These are phyloP conservation scores for Rhodotorula sp. DNA, from an alignment of 1,284 basidiomycete genomes.

Conservation along the genomic window DNA sequence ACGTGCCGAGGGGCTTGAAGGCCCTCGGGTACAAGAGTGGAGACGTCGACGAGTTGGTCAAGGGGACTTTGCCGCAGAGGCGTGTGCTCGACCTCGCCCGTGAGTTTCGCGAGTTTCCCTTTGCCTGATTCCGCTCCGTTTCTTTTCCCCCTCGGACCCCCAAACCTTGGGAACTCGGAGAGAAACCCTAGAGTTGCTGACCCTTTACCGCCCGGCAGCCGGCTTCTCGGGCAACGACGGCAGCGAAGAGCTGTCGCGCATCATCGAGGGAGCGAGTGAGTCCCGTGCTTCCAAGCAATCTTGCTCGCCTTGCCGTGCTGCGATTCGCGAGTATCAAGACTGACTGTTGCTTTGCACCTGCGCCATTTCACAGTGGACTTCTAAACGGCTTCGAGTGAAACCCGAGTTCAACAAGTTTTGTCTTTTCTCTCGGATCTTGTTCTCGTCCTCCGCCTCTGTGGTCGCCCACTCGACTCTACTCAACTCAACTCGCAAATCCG, in stretches of 20 bases:
- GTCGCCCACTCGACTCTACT: no score
- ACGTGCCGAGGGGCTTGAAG: slow-evolving; percentile 81
- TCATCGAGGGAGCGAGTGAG: slow-evolving; percentile 37
- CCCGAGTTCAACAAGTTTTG: not conserved
- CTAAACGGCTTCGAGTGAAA: not conserved
- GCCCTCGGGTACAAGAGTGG: slow-evolving; percentile 61
- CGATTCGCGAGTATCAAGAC: no score
- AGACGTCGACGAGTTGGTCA: slow-evolving; percentile 58
- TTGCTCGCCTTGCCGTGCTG: not conserved
- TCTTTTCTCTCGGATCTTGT: no score
- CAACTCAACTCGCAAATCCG: no score
- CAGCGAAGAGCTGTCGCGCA: slow-evolving; percentile 30
- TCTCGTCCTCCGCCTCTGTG: no score
- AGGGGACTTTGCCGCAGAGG: slow-evolving; percentile 82
- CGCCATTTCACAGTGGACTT: slow-evolving; percentile 11
- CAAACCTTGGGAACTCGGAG: no score
- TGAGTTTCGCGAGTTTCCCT: slow-evolving; percentile 41
- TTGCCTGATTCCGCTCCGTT: not conserved
- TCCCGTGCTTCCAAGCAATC: not conserved
- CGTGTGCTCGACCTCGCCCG: slow-evolving; percentile 84
- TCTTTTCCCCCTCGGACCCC: no score
- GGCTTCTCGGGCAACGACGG: slow-evolving; percentile 39
- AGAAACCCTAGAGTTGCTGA: not conserved
- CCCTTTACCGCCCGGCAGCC: slow-evolving; percentile 3
- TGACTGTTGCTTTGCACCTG: no score